phyloP scores from a whole-genome alignment of 1,284 basidiomycete genomes.

The Boletus calvinii region DNA sequence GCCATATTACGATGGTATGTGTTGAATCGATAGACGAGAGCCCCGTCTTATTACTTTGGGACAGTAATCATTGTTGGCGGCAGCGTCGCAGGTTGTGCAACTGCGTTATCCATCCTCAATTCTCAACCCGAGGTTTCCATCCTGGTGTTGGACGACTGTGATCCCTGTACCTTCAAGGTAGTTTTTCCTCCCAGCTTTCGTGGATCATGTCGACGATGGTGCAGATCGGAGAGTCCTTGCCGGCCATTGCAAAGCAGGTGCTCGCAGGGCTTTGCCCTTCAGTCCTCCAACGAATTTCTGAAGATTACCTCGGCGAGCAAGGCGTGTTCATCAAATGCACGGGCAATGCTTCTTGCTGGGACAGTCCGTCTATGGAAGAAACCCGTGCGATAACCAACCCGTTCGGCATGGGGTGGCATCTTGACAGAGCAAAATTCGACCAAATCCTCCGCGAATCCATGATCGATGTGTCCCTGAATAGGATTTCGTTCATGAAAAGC shows the following conservation, averaged over 20 bases:
- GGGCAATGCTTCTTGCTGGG: neutral
- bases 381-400: neutral
- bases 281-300: neutral
- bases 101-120: neutral
- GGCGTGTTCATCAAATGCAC: neutral
- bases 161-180: neutral
- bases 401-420: neutral
- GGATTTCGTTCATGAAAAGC: neutral
- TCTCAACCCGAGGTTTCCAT: neutral
- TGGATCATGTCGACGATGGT: neutral
- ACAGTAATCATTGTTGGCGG: neutral
- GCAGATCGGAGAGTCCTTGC: neutral
- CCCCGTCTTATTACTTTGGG: neutral
- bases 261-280: neutral
- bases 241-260: neutral
- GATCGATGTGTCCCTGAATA: neutral
- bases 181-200: neutral
- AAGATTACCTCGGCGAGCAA: neutral
- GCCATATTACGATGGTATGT: neutral
- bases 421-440: neutral
- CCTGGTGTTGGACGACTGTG: neutral
- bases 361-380: neutral
- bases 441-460: neutral
- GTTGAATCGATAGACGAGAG: neutral
- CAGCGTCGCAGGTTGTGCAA: neutral